These are phyloP conservation scores for Cystobasidiopsis lactophilus DNA, from an alignment of 768 basidiomycete genomes.

Conservation along the genomic window DNA sequence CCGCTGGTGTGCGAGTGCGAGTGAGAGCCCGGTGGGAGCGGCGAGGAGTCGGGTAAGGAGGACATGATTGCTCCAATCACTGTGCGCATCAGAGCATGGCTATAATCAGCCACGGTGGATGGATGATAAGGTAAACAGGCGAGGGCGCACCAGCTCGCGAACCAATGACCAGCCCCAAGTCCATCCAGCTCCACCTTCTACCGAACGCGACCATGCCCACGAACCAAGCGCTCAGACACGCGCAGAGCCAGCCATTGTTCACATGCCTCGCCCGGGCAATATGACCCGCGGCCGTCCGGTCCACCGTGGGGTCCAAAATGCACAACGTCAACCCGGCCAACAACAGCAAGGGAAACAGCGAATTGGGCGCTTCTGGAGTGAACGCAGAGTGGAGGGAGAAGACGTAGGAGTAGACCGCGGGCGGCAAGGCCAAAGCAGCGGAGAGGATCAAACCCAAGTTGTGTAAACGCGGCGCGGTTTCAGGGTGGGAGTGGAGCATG, in stretches of 20 bases:
- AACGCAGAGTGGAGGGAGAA: neutral
- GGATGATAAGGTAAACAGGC: neutral
- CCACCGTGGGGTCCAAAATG: neutral
- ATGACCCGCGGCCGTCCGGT: neutral
- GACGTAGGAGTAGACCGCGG: neutral
- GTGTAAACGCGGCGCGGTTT: neutral
- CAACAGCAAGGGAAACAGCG: neutral
- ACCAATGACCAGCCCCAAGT: neutral
- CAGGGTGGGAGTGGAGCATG: neutral
- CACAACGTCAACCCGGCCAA: neutral
- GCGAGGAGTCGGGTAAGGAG: constrained; percentile 1
- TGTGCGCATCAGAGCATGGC: no score
- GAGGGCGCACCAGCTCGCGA: neutral
- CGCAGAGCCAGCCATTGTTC: neutral
- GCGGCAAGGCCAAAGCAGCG: neutral
- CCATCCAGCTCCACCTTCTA: neutral
- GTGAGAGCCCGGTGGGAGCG: neutral
- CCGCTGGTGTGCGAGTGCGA: constrained; percentile 5
- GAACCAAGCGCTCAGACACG: neutral
- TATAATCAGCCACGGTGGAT: neutral
- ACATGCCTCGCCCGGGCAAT: neutral
- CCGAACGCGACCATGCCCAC: constrained; percentile 2
- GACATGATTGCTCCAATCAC: constrained; percentile 12
- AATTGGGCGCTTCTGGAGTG: neutral
- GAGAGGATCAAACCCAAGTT: neutral